These are phyloP conservation scores for Endotrypanum monterogeii DNA, from an alignment of 208 protist species.

Conservation along the genomic window DNA sequence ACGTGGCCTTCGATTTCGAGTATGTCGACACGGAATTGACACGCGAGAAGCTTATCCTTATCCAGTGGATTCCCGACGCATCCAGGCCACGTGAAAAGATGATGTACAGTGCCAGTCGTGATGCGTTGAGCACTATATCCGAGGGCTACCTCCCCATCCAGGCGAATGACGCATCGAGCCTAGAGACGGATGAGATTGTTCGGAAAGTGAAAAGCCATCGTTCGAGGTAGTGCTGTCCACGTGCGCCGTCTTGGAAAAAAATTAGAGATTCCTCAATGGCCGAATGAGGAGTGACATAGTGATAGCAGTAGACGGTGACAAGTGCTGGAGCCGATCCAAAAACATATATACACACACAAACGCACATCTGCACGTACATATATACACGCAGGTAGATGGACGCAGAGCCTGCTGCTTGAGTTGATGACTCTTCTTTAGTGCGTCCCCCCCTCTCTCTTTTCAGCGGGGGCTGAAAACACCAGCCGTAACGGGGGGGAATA, in stretches of 20 bases:
- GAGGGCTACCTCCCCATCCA: constrained; percentile 90
- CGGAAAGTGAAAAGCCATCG: constrained; percentile 53
- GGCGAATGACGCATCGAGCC: constrained; percentile 77
- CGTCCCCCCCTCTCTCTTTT: too few species aligned
- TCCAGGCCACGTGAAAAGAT: constrained; percentile 83
- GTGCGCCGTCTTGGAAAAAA: not conserved
- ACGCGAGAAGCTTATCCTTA: constrained; percentile 88
- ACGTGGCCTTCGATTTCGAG: constrained; percentile 92
- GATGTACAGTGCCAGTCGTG: constrained; percentile 85
- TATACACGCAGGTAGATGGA: too few species aligned
- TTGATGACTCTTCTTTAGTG: not conserved
- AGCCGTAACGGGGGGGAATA: too few species aligned
- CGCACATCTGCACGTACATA: not conserved
- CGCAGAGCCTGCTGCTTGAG: not conserved
- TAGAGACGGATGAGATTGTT: constrained; percentile 62
- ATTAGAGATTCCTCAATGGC: not conserved
- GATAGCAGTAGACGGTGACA: not conserved
- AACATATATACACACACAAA: too few species aligned
- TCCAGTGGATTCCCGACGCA: constrained; percentile 88
- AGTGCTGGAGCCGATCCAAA: too few species aligned
- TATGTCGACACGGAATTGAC: constrained; percentile 60
- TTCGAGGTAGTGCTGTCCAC: constrained; percentile 1
- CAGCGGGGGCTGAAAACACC: too few species aligned
- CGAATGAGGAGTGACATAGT: not conserved
- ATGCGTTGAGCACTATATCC: constrained; percentile 66